Evolutionary conservation across 345 rosid species (phyloP).

Genomic region (Orychophragmus violaceus): DNA sequence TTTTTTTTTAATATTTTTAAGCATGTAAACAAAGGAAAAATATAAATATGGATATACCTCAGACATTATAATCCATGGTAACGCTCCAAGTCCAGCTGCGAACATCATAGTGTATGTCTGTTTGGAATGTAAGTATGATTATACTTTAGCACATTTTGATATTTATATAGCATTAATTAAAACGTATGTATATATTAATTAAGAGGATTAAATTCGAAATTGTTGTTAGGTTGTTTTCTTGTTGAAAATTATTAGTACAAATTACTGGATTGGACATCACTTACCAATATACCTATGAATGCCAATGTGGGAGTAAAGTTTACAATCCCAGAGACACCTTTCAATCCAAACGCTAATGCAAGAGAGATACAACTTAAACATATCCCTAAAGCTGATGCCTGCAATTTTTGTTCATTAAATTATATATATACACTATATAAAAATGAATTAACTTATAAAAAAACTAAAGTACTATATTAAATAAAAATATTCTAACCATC

Average conservation of each 20-base stretch:
- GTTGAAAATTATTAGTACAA: background rate
- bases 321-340: constrained; percentile 29
- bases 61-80: constrained; percentile 29
- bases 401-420: constrained; percentile 6
- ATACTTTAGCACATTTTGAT: background rate
- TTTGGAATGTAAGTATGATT: background rate
- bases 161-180: background rate
- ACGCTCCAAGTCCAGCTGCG: constrained; percentile 55
- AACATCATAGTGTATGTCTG: constrained; percentile 43
- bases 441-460: background rate
- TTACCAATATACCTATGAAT: background rate
- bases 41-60: constrained; percentile 35
- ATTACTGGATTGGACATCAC: background rate
- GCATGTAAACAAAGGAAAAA: background rate
- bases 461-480: background rate
- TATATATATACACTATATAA: background rate
- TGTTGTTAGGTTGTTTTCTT: background rate
- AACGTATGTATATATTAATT: background rate
- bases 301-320: background rate
- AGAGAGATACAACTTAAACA: constrained; percentile 35
- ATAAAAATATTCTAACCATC: constrained; percentile 5
- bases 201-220: background rate
- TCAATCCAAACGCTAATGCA: constrained; percentile 34
- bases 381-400: constrained; percentile 37
- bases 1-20: background rate